Percentiles rank a stretch among this genome's conserved stretches.
Conservation (phyloP, 805 yeast genomes). For the Ogataea nitratoaversa region DNA sequence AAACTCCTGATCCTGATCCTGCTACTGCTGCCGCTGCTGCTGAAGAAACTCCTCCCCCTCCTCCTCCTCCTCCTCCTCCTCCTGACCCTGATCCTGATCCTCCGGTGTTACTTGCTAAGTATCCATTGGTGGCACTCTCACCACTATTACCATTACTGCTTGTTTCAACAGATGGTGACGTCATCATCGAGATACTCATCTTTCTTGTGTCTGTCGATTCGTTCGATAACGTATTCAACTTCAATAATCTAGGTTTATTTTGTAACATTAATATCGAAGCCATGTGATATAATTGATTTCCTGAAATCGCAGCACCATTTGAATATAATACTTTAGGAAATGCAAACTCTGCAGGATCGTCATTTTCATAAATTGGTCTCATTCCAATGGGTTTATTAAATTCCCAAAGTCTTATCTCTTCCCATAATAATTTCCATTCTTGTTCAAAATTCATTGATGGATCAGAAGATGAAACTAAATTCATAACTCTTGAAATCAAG, state of each 20-base stretch:
- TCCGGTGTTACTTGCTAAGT: no score
- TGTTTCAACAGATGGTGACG: slow-evolving; percentile 1
- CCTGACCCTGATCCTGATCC: no score
- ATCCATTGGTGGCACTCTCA: background rate
- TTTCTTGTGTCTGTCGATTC: slow-evolving; percentile 1
- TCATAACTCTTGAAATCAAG: slow-evolving; percentile 34
- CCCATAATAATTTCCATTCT: slow-evolving; percentile 36
- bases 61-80: no score
- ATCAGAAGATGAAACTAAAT: slow-evolving; percentile 26
- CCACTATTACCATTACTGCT: background rate
- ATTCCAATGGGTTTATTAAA: slow-evolving; percentile 29
- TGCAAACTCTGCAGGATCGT: slow-evolving; percentile 12
- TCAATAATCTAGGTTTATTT: slow-evolving; percentile 33
- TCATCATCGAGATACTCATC: slow-evolving; percentile 2
- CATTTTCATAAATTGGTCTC: slow-evolving; percentile 31
- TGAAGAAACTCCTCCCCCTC: no score
- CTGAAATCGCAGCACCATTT: slow-evolving; percentile 38
- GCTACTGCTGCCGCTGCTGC: background rate
- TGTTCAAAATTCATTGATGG: slow-evolving; percentile 27
- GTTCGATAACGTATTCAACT: slow-evolving; percentile 3
- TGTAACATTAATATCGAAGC: slow-evolving; percentile 36
- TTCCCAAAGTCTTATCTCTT: slow-evolving; percentile 35
- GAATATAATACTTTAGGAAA: slow-evolving; percentile 36
- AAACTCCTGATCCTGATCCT: no score
- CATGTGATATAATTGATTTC: slow-evolving; percentile 38